A percentile compares a stretch with the other conserved stretches of the same genome.
phyloP scores from a whole-genome alignment of 108 stramenopile species.

The Hondaea fermentalgiana region DNA sequence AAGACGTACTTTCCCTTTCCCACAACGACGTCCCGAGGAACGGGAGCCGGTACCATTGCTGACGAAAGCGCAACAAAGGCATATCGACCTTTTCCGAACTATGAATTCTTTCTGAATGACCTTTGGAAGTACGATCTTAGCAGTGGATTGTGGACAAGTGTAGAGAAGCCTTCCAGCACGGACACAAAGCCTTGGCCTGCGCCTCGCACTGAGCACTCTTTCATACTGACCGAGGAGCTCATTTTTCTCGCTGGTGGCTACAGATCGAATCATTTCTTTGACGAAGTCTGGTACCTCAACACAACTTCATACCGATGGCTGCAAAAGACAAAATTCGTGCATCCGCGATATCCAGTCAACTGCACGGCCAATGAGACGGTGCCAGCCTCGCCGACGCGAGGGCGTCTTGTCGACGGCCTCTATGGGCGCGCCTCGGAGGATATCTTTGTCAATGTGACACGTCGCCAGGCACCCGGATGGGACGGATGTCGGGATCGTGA shows the following conservation, averaged over 20 bases:
- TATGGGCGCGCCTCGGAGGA: slow-evolving; percentile 43
- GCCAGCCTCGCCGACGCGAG: slow-evolving; percentile 52
- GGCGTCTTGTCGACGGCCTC: slow-evolving; percentile 33
- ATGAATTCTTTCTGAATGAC: slow-evolving; percentile 61
- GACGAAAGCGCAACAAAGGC: slow-evolving; percentile 25
- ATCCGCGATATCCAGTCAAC: slow-evolving; percentile 52
- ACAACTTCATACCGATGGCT: slow-evolving; percentile 57
- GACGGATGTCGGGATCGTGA: slow-evolving; percentile 67
- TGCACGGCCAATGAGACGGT: slow-evolving; percentile 68
- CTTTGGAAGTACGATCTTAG: slow-evolving; percentile 62
- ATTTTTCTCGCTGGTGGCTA: slow-evolving; percentile 65
- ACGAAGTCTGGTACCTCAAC: slow-evolving; percentile 73
- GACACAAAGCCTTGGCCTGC: slow-evolving; percentile 16
- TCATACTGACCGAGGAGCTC: slow-evolving; percentile 33
- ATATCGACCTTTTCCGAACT: slow-evolving; percentile 47
- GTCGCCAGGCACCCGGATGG: slow-evolving; percentile 66
- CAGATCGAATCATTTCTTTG: slow-evolving; percentile 57
- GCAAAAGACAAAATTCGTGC: slow-evolving; percentile 57
- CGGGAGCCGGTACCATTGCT: slow-evolving; percentile 30
- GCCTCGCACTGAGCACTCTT: slow-evolving; percentile 34
- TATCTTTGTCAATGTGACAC: slow-evolving; percentile 58
- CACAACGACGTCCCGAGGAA: slow-evolving; percentile 48
- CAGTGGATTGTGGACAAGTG: slow-evolving; percentile 47
- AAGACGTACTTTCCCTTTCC: slow-evolving; percentile 67
- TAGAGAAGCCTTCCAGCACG: neutral